Evolutionary conservation across 257 asterid species (phyloP).

Genomic region (Nicotiana sylvestris): DNA sequence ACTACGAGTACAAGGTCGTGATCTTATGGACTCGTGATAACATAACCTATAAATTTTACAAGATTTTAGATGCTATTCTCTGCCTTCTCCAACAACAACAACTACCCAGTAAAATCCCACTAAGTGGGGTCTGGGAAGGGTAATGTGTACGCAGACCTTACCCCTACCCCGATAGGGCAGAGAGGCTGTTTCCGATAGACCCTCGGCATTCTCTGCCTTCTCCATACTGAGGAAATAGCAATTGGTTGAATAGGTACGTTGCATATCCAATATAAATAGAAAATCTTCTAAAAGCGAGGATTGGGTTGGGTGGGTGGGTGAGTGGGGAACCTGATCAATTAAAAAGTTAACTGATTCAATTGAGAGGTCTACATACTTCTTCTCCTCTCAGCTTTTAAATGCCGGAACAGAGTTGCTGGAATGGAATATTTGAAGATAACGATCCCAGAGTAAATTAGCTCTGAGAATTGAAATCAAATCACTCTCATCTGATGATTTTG

Average conservation of each 20-base stretch:
- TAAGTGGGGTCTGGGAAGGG: too few species aligned
- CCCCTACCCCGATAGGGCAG: too few species aligned
- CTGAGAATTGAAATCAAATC: neutral
- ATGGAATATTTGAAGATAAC: neutral
- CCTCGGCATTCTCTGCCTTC: too few species aligned
- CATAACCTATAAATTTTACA: too few species aligned
- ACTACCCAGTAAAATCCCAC: too few species aligned
- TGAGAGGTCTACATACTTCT: neutral
- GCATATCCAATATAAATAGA: neutral
- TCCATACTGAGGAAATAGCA: too few species aligned
- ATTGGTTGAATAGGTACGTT: neutral
- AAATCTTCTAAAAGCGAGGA: neutral
- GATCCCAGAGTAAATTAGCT: neutral
- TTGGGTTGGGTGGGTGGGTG: neutral
- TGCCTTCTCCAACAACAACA: too few species aligned
- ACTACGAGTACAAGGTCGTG: neutral
- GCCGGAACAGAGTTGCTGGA: neutral
- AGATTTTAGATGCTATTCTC: too few species aligned
- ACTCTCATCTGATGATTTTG: neutral
- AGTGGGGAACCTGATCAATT: neutral
- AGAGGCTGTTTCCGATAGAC: too few species aligned
- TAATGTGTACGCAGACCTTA: too few species aligned
- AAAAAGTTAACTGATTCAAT: neutral
- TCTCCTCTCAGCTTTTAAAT: neutral
- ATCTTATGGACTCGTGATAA: neutral